A percentile compares a stretch with the other conserved stretches of the same genome.
Conservation (phyloP, 345 rosid species). For the Litchi chinensis region DNA sequence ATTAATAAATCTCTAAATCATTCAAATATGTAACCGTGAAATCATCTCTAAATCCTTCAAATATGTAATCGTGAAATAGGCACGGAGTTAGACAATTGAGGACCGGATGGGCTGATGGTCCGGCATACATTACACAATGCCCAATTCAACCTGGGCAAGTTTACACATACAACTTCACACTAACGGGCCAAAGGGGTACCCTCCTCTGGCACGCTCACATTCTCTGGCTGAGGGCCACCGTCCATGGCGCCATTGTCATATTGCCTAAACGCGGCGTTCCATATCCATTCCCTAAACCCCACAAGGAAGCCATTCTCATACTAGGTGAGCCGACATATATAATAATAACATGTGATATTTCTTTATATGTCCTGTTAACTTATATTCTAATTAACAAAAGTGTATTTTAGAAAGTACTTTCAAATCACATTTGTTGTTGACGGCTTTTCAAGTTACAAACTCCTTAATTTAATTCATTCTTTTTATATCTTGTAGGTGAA, state of each 20-base stretch:
- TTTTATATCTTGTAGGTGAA: conserved; percentile 45
- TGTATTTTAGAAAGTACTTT: background rate
- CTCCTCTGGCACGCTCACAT: conserved; percentile 88
- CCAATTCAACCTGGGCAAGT: conserved; percentile 77
- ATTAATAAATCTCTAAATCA: too few species aligned
- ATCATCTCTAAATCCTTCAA: background rate
- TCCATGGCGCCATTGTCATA: conserved; percentile 82
- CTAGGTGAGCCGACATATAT: conserved; percentile 39
- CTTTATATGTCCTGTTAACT: background rate
- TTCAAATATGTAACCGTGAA: background rate
- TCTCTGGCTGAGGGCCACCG: conserved; percentile 92
- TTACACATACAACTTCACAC: conserved; percentile 71
- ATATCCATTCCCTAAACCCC: conserved; percentile 83
- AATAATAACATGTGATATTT: too few species aligned
- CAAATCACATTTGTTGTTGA: background rate
- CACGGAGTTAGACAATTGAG: conserved; percentile 79
- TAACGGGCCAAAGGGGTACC: conserved; percentile 84
- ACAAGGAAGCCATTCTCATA: conserved; percentile 55
- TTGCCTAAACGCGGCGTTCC: conserved; percentile 83
- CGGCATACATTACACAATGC: conserved; percentile 92
- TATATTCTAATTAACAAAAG: too few species aligned
- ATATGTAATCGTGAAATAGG: conserved; percentile 36
- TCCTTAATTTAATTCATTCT: background rate
- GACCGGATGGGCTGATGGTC: conserved; percentile 92
- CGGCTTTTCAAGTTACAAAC: background rate